Conservation (phyloP, 805 yeast species). For the Kuraishia molischiana region DNA sequence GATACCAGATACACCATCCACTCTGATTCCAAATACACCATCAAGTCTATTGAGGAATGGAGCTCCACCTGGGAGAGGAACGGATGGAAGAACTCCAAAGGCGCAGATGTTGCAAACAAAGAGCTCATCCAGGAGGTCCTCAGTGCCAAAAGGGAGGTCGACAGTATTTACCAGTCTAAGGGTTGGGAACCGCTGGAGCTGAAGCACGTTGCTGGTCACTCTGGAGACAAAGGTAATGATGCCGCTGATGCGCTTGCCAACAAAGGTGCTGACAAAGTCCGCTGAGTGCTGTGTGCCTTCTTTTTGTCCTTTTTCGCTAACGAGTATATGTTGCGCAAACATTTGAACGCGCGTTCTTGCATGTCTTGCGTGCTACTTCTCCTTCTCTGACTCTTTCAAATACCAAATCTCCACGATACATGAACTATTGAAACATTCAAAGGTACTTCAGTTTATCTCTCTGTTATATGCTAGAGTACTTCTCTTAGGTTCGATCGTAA, state of each 20-base stretch:
- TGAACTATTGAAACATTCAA: no score
- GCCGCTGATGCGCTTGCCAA: conserved; percentile 70
- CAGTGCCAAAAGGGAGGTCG: conserved; percentile 22
- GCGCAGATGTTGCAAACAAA: conserved; percentile 35
- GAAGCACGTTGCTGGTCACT: conserved; percentile 65
- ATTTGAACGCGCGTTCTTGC: no score
- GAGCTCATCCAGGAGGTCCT: conserved; percentile 34
- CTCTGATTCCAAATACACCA: conserved; percentile 67
- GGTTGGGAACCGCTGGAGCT: conserved; percentile 32
- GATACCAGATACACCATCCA: conserved; percentile 29
- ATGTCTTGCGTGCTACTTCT: no score
- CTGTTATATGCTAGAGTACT: no score
- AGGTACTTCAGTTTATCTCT: no score
- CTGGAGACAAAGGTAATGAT: conserved; percentile 62
- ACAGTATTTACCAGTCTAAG: conserved; percentile 21
- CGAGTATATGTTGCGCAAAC: no score
- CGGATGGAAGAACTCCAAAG: conserved; percentile 39
- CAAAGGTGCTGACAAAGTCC: conserved; percentile 35
- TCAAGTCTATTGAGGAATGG: conserved; percentile 50
- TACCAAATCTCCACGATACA: no score
- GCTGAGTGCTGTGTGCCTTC: no score
- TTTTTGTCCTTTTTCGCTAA: no score
- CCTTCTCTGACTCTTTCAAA: no score
- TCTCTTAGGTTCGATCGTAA: no score
- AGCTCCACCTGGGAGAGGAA: conserved; percentile 42